These are phyloP conservation scores for Sambucus nigra DNA, from an alignment of 129 eudicot species.

Conservation along the genomic window DNA sequence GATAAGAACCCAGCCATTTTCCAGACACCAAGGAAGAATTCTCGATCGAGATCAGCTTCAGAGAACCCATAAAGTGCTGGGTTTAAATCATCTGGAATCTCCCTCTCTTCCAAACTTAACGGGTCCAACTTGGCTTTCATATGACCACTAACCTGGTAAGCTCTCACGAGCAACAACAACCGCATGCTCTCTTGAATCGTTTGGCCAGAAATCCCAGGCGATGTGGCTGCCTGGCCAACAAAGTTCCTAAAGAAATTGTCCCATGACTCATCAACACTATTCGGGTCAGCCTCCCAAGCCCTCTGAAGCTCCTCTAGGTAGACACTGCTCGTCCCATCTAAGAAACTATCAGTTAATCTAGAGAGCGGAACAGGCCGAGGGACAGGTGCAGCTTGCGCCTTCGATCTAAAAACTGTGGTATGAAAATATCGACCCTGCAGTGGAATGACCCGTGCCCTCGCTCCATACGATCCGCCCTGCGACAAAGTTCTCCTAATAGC, in stretches of 20 bases:
- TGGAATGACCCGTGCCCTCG: conserved; percentile 34
- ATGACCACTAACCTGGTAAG: conserved; percentile 96
- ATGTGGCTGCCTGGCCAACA: conserved; percentile 85
- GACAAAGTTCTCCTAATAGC: conserved; percentile 55
- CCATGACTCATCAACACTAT: conserved; percentile 96
- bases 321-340: conserved; percentile 96
- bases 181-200: conserved; percentile 97
- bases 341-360: conserved; percentile 78
- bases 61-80: conserved; percentile 74
- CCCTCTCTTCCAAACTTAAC: conserved; percentile 60
- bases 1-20: conserved; percentile 86
- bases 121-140: conserved; percentile 89
- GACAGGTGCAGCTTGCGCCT: conserved; percentile 81
- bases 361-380: conserved; percentile 95
- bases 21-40: conserved; percentile 93
- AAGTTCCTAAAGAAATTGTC: conserved; percentile 90
- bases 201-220: conserved; percentile 94
- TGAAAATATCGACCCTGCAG: conserved; percentile 43
- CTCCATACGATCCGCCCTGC: conserved; percentile 50
- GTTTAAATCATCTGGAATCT: conserved; percentile 66
- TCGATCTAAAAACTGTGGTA: conserved; percentile 46
- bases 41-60: conserved; percentile 88
- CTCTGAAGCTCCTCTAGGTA: conserved; percentile 94
- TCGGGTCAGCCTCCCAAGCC: conserved; percentile 96
- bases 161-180: conserved; percentile 78